A percentile compares a stretch with the other conserved stretches of the same genome.
Conservation (phyloP, 495 filamentous ascomycete species). For the Xylaria scruposa region DNA sequence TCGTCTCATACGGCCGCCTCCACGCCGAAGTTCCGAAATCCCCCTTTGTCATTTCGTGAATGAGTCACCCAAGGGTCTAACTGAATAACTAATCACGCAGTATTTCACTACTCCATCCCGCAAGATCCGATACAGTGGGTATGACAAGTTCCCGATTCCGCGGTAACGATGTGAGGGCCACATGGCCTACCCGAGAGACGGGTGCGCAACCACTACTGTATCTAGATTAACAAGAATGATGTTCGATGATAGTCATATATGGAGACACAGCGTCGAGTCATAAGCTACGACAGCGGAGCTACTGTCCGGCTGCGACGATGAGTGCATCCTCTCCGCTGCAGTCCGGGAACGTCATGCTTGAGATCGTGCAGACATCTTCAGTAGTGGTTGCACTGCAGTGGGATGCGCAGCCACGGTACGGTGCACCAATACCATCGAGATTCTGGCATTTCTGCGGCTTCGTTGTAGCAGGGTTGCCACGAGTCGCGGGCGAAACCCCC, state of each 20-base stretch:
- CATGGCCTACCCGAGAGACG: background rate
- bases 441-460: background rate
- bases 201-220: background rate
- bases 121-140: conserved; percentile 15
- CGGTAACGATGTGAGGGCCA: background rate
- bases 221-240: background rate
- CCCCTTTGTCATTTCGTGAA: conserved; percentile 16
- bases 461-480: conserved; percentile 25
- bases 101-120: conserved; percentile 6
- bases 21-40: conserved; percentile 1
- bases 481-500: conserved; percentile 14
- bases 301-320: conserved; percentile 18
- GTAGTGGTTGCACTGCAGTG: conserved; percentile 23
- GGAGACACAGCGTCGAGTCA: conserved; percentile 13
- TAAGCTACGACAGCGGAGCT: conserved; percentile 10
- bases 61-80: conserved; percentile 11
- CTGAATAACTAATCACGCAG: background rate
- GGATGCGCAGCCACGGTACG: conserved; percentile 23
- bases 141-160: conserved; percentile 6
- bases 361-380: conserved; percentile 23
- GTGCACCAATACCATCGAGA: background rate
- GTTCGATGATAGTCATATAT: background rate
- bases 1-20: background rate
- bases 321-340: conserved; percentile 15
- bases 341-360: conserved; percentile 17